Conservation (phyloP, 2,329 filamentous ascomycete genomes). For the Fusarium humuli region DNA sequence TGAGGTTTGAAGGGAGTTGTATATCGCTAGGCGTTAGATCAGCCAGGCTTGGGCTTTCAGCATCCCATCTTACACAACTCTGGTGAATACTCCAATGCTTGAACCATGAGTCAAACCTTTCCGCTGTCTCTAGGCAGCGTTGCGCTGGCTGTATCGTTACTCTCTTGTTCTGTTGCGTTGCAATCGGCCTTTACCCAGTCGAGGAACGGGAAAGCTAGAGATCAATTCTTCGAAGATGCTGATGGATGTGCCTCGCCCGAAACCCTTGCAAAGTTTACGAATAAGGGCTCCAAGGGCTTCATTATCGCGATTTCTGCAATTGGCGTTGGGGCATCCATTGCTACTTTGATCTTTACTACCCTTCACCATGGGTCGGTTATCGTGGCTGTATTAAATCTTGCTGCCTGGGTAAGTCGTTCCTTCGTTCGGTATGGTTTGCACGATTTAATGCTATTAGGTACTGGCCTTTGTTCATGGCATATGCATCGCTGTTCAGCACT, state of each 20-base stretch:
- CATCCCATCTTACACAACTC: background rate
- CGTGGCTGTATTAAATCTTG: slow-evolving; percentile 68
- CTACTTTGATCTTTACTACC: slow-evolving; percentile 64
- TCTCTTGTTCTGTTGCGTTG: slow-evolving; percentile 46
- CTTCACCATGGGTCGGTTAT: slow-evolving; percentile 55
- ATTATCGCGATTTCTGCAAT: slow-evolving; percentile 64
- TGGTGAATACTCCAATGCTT: background rate
- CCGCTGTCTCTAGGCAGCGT: slow-evolving; percentile 41
- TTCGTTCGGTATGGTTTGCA: no score
- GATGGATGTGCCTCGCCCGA: slow-evolving; percentile 75
- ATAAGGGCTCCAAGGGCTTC: slow-evolving; percentile 64
- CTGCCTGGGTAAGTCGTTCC: slow-evolving; percentile 74
- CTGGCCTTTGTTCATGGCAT: slow-evolving; percentile 63
- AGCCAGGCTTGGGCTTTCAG: background rate
- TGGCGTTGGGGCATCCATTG: slow-evolving; percentile 66
- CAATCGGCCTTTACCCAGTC: slow-evolving; percentile 51
- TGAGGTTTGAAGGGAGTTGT: background rate
- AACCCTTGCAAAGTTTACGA: slow-evolving; percentile 70
- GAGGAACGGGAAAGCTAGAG: slow-evolving; percentile 50
- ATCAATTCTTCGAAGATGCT: slow-evolving; percentile 71
- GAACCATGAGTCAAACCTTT: background rate
- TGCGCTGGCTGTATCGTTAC: slow-evolving; percentile 48
- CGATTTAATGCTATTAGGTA: slow-evolving; percentile 50
- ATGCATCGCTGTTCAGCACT: slow-evolving; percentile 59
- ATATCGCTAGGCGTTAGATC: background rate